Base-by-base conservation (phyloP, 352 stramenopile species). In the Phytophthora agathidicida region DNA sequence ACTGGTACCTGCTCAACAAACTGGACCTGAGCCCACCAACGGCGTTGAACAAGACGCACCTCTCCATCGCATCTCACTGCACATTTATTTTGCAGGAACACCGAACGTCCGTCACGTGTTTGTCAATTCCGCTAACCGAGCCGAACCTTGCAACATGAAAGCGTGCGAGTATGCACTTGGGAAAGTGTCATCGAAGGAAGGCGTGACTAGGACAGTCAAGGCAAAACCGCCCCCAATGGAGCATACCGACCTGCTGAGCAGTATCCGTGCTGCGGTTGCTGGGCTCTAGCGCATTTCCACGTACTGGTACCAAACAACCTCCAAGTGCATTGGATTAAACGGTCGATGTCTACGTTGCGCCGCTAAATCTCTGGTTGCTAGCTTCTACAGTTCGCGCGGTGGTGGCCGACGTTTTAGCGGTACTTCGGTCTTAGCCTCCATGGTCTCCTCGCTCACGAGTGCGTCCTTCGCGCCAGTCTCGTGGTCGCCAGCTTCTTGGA, bases 101-200 rank as follows among this genome's bases (percentile, higher is more conserved):
- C 43, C 43, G 5, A 59, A 65, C 20, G 74, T 88, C 46, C 75
- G 80, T 2, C 72, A 85, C 22, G 52, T 48, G 2, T 87, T 88
- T 35, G 32, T 39, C 5, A 90, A 87, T 42, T 66, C 56, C 20
- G 59, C 73, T 45, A 88, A 90, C 60, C 43, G 24, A 16, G 68
- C 36, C n/a, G 31, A 58, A 11, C 28, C 36, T 31, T 67, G 44
- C 11, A 27, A 19, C 38, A 38, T 7, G 0, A 47, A 62, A 28
- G 63, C 41, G 1, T 88, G 74, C 37, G 76, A 79, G 22, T 60
- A 55, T 13, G 54, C 77, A 5, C 76, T 90, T 42, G 78, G 77
- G 0, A 77, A 76, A 64, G 47, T 46, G 0, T 27, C 31, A 3
- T 49, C 16, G 3, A 67, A 45, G 10, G 28, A 16, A 22, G 55